phyloP scores from a whole-genome alignment of 345 rosid species.

The Corchorus capsularis region DNA sequence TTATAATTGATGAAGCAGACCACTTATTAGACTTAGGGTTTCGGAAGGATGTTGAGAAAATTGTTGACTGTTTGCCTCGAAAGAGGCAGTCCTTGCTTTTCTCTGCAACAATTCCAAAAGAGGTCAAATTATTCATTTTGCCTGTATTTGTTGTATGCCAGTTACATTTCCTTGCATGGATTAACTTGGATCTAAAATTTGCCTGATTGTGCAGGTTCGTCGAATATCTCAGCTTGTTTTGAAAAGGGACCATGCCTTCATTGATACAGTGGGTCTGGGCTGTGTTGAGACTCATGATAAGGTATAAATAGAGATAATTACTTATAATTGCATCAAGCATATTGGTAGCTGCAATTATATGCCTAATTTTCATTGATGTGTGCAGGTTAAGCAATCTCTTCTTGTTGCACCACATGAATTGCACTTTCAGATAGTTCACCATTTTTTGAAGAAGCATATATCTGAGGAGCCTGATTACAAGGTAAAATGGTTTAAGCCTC shows the following conservation, averaged over 20 bases:
- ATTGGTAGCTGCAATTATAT: conserved; percentile 16
- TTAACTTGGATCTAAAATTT: background rate
- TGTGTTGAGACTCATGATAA: conserved; percentile 80
- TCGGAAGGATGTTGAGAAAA: conserved; percentile 89
- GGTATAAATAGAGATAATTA: conserved; percentile 38
- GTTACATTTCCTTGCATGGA: conserved; percentile 7
- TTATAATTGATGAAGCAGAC: conserved; percentile 95
- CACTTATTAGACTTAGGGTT: conserved; percentile 92
- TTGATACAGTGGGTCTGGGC: conserved; percentile 77
- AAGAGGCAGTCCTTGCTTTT: conserved; percentile 82
- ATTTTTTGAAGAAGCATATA: conserved; percentile 70
- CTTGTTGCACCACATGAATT: conserved; percentile 68
- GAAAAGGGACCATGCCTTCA: conserved; percentile 74
- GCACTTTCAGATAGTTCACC: conserved; percentile 76
- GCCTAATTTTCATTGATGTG: background rate
- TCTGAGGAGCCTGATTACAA: conserved; percentile 60
- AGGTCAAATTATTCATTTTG: conserved; percentile 45
- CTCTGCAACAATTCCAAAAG: conserved; percentile 93
- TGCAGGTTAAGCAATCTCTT: conserved; percentile 80
- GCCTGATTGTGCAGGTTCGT: conserved; percentile 61
- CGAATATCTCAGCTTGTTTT: conserved; percentile 90
- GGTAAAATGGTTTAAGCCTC: conserved; percentile 42
- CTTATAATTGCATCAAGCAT: conserved; percentile 11
- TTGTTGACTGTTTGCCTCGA: conserved; percentile 86
- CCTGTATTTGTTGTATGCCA: conserved; percentile 12